Base-by-base conservation (phyloP, 768 basidiomycete species). In the Suillus discolor region DNA sequence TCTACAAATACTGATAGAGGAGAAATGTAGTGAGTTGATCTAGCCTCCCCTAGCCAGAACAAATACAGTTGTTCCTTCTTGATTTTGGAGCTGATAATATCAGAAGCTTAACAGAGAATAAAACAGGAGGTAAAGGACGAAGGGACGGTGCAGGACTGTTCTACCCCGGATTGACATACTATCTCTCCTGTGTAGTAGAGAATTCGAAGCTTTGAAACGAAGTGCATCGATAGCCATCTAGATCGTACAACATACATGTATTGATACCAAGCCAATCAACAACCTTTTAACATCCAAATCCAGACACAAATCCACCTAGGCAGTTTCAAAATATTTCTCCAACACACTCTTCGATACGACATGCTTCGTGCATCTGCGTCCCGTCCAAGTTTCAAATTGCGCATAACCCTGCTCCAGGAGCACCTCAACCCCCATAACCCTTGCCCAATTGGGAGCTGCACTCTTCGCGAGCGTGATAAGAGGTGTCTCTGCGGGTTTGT, bases 331-430 rank as follows among this genome's bases (percentile, higher is more conserved):
- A 62, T 89, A 89, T 65, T 72, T 77, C 60, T 77, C 78, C 79
- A 81, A 81, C 25, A 90, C 89, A 53, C 69, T 75, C 62, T 80
- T 77, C 53, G 81, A 78, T 47, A 89, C 85, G 2, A 70, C 71
- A 3, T 69, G 71, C 72, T 73, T 79, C 15, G 92, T 90, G 67
- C 87, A 89, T 64, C 71, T 73, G 55, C 88, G 82, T 23, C 88
- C 89, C 0, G 91, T 96, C 94, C 94, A 96, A 51, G 84, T 71
- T 78, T 89, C 85, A 74, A 94, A 94, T 75, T 96, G 95, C 57
- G 84, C 85, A 75, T 88, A 95, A 1, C 93, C 96, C 74, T 97
- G 96, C 80, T 95, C 91, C 34, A 97, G 81, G 57, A 98, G 78
- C 60, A 96, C 90, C 70, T 94, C 91, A 13, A 97, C 78, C 0